Percentiles rank a stretch among this genome's conserved stretches.
Evolutionary conservation across 208 protist genomes (phyloP).

Genomic region (Entamoeba invadens): DNA sequence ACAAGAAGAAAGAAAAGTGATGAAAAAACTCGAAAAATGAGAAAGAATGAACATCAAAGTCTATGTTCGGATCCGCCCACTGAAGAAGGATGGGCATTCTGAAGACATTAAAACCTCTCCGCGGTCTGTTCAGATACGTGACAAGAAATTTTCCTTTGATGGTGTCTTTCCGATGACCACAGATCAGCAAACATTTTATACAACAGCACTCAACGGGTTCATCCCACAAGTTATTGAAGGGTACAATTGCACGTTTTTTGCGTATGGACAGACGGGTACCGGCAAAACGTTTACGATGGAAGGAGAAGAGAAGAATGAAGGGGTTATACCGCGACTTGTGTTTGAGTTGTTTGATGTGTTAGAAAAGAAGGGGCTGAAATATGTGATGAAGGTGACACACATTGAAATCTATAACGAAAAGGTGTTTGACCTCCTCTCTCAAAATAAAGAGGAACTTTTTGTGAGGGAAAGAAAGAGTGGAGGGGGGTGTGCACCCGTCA

Average conservation of each 20-base stretch:
- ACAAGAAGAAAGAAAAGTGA: no score
- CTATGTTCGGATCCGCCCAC: not conserved
- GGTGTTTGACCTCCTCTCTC: not conserved
- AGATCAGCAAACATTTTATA: not conserved
- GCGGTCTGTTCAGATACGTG: not conserved
- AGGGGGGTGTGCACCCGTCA: not conserved
- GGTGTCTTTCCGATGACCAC: not conserved
- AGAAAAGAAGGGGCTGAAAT: not conserved
- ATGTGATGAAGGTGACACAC: not conserved
- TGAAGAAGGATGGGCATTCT: not conserved
- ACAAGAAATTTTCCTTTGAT: not conserved
- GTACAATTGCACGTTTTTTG: slow-evolving; percentile 13
- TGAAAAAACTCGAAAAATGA: not conserved
- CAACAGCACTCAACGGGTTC: not conserved
- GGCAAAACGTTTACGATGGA: slow-evolving; percentile 17
- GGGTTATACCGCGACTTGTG: not conserved
- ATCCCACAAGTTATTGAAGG: not conserved
- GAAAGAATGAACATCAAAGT: not conserved
- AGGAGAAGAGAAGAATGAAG: not conserved
- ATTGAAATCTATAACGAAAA: slow-evolving; percentile 18
- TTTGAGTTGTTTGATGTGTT: not conserved
- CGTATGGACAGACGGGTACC: slow-evolving; percentile 16
- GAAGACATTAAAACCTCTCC: not conserved
- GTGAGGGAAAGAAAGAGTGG: not conserved
- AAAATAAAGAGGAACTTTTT: not conserved